Conservation (phyloP, 331 rosid genomes). For the Rosa hybrid region DNA sequence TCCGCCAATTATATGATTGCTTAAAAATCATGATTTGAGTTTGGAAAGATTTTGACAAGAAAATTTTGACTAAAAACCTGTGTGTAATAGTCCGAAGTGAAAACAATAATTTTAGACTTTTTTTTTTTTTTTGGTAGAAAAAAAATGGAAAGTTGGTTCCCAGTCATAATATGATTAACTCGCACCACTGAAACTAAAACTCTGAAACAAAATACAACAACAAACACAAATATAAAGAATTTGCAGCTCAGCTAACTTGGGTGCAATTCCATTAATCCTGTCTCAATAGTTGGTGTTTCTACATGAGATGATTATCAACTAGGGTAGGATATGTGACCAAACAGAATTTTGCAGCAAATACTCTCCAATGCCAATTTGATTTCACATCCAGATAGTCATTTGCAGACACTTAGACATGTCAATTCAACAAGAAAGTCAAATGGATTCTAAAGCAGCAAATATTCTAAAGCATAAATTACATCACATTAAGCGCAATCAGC, state of each 20-base stretch:
- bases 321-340: not conserved
- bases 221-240: no score
- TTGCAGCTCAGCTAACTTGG: not conserved
- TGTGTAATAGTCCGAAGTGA: no score
- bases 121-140: no score
- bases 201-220: not conserved
- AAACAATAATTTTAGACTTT: no score
- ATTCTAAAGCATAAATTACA: constrained; percentile 19
- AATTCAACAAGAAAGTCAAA: not conserved
- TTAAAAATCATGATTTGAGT: no score
- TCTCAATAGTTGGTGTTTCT: not conserved
- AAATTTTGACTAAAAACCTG: no score
- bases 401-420: not conserved
- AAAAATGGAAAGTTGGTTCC: not conserved
- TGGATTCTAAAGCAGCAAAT: not conserved
- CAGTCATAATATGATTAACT: not conserved
- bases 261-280: not conserved
- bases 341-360: not conserved
- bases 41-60: no score
- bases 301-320: not conserved
- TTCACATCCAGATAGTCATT: not conserved
- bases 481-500: constrained; percentile 34
- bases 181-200: not conserved
- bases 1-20: no score
- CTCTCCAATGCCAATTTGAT: not conserved